Conservation (phyloP, 1,284 basidiomycete species). For the Cutaneotrichosporon spelunceum region DNA sequence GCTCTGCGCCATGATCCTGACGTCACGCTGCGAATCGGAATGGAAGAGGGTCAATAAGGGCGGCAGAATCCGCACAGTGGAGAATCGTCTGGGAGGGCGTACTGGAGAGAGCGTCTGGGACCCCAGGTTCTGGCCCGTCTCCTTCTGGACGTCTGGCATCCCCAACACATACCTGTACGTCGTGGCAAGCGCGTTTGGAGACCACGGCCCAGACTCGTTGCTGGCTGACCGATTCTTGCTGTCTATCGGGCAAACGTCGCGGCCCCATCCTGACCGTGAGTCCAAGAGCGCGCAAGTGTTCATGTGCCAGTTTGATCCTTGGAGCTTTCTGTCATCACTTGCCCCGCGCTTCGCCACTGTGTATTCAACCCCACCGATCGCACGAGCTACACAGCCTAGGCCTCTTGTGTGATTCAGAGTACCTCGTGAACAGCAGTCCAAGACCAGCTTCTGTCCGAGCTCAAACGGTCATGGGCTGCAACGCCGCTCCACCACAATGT, state of each 20-base stretch:
- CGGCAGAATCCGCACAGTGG: too few species aligned
- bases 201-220: background rate
- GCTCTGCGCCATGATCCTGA: background rate
- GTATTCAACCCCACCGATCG: too few species aligned
- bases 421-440: too few species aligned
- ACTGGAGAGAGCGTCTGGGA: slow-evolving; percentile 4
- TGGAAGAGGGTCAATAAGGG: background rate
- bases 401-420: too few species aligned
- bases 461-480: too few species aligned
- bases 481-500: too few species aligned
- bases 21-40: background rate
- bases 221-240: background rate
- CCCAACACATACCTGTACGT: background rate
- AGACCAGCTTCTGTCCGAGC: too few species aligned
- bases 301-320: background rate
- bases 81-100: too few species aligned
- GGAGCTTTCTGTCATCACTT: background rate
- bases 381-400: too few species aligned
- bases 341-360: background rate
- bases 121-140: background rate
- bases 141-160: background rate
- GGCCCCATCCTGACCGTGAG: background rate
- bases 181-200: background rate
- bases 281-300: background rate
- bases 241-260: background rate